Percentiles rank a stretch among this genome's conserved stretches.
phyloP scores from a whole-genome alignment of 2,329 filamentous ascomycete genomes.

The Ascochyta clinopodiicola region DNA sequence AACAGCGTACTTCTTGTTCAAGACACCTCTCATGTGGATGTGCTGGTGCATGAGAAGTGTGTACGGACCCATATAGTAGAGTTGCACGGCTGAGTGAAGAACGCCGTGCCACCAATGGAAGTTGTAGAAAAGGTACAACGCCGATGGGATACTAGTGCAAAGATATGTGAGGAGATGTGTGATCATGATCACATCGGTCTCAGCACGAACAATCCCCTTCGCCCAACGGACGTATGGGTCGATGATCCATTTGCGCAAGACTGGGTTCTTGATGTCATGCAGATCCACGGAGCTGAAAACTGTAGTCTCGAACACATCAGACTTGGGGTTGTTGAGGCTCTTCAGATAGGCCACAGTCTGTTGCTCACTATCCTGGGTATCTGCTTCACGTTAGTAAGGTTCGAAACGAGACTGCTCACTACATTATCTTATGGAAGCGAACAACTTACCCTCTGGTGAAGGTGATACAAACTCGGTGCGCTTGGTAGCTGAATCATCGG shows the following conservation, averaged over 20 bases:
- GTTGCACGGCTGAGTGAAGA: conserved; percentile 69
- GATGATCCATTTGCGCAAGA: conserved; percentile 57
- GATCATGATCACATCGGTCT: conserved; percentile 78
- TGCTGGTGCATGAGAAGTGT: conserved; percentile 86
- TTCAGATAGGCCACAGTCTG: conserved; percentile 54
- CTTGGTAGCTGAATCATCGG: conserved; percentile 34
- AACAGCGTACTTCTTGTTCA: conserved; percentile 61
- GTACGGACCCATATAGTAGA: conserved; percentile 74
- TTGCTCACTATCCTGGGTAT: conserved; percentile 38
- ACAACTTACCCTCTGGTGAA: conserved; percentile 38
- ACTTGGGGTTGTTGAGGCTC: conserved; percentile 57
- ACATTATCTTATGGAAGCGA: not conserved
- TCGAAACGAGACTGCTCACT: not conserved
- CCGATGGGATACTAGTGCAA: conserved; percentile 72
- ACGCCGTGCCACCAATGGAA: conserved; percentile 74
- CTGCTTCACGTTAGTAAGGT: conserved; percentile 18
- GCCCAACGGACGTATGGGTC: conserved; percentile 66
- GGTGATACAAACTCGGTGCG: conserved; percentile 36
- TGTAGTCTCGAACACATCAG: conserved; percentile 61
- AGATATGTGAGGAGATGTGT: conserved; percentile 78
- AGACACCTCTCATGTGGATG: conserved; percentile 76
- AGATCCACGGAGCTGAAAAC: conserved; percentile 62
- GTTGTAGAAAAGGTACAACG: conserved; percentile 66
- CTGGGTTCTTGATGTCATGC: conserved; percentile 49
- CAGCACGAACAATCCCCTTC: conserved; percentile 64